These are phyloP conservation scores for Sordariomycetes sp. DNA, from an alignment of 2,329 filamentous ascomycete genomes.

Conservation along the genomic window DNA sequence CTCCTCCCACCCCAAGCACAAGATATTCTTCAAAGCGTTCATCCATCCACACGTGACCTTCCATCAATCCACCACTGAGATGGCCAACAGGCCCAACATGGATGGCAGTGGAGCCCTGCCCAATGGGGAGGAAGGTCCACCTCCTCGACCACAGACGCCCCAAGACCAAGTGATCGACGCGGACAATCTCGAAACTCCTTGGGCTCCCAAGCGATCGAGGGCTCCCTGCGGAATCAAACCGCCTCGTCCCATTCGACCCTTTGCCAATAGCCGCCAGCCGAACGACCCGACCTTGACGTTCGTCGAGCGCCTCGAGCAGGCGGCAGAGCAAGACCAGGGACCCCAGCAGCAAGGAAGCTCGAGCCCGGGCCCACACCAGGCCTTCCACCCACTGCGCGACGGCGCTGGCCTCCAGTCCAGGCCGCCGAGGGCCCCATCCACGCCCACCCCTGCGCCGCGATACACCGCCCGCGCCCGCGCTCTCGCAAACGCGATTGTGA, in stretches of 20 bases:
- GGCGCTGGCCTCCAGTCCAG: neutral
- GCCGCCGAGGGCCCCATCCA: neutral
- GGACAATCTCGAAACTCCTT: neutral
- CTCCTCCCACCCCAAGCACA: neutral
- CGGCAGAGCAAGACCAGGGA: neutral
- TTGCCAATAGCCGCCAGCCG: neutral
- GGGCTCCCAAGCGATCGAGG: neutral
- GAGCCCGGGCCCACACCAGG: neutral
- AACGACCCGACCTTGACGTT: neutral
- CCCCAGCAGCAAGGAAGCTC: neutral
- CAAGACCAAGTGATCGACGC: neutral
- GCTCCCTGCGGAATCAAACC: neutral
- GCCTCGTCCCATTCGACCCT: neutral
- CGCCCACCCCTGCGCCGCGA: neutral
- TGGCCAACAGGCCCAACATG: neutral
- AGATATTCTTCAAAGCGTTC: neutral
- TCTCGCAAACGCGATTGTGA: neutral
- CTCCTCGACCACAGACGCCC: neutral
- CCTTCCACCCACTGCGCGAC: neutral
- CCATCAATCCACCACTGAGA: neutral
- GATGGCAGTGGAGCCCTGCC: neutral
- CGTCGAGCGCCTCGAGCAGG: neutral
- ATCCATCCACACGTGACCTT: neutral
- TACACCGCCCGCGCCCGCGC: neutral
- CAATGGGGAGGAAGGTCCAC: neutral